A percentile compares a stretch with the other conserved stretches of the same genome.
Evolutionary conservation across 2,329 filamentous ascomycete species (phyloP).

Genomic region (Sclerotinia glacialis): DNA sequence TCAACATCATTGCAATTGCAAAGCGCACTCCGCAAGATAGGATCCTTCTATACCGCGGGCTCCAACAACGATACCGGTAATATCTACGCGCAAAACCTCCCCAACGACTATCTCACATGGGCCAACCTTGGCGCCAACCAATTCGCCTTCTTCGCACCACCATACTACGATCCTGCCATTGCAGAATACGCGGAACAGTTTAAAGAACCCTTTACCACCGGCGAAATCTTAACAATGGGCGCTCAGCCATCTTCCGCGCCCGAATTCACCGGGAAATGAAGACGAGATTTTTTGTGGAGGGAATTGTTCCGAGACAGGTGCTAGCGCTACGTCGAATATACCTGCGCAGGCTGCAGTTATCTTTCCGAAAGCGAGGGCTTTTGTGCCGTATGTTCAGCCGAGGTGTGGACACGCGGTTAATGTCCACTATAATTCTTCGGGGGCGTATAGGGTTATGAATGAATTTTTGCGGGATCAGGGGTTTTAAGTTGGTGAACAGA

Average conservation of each 20-base stretch:
- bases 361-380: neutral
- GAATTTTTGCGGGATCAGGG: constrained; percentile 2
- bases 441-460: constrained; percentile 19
- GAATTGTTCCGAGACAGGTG: neutral
- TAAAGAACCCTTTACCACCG: constrained; percentile 7
- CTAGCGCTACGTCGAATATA: neutral
- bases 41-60: constrained; percentile 5
- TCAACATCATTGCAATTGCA: neutral
- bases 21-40: neutral
- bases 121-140: constrained; percentile 15
- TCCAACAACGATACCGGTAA: neutral
- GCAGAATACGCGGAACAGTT: neutral
- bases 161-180: constrained; percentile 9
- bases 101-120: constrained; percentile 17
- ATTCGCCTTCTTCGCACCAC: constrained; percentile 13
- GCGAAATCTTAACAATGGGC: constrained; percentile 1
- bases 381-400: neutral
- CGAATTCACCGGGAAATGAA: constrained; percentile 8
- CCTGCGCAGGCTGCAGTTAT: neutral
- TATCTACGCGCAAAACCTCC: neutral
- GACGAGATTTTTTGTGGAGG: constrained; percentile 17
- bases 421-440: constrained; percentile 13
- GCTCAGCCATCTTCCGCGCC: constrained; percentile 1
- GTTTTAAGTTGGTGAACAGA: neutral
- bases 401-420: constrained; percentile 15